A percentile compares a stretch with the other conserved stretches of the same genome.
Evolutionary conservation across 768 basidiomycete genomes (phyloP).

Genomic region (Boletus vinaceobasis): DNA sequence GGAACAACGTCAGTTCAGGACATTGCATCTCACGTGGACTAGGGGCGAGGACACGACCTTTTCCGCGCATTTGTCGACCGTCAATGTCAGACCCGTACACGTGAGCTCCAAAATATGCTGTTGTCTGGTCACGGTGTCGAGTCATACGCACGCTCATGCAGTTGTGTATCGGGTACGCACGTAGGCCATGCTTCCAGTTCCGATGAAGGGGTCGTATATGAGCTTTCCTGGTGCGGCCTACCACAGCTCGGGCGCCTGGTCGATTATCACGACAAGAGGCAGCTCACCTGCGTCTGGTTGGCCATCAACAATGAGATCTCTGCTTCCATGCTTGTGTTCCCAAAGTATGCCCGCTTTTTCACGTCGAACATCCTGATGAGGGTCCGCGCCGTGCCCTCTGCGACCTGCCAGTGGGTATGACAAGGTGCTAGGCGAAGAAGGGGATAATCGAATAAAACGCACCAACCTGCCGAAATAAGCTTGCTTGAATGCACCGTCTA

Average conservation of each 20-base stretch:
- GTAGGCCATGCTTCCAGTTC: constrained; percentile 90
- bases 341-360: constrained; percentile 86
- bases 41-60: constrained; percentile 45
- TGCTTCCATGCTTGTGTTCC: constrained; percentile 97
- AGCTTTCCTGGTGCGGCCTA: constrained; percentile 87
- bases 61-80: constrained; percentile 95
- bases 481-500: constrained; percentile 64
- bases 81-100: constrained; percentile 95
- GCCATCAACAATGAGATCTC: constrained; percentile 96
- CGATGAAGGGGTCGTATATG: constrained; percentile 94
- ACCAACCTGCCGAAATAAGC: constrained; percentile 89
- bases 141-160: constrained; percentile 1
- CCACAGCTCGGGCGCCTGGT: not conserved
- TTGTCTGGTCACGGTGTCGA: constrained; percentile 48
- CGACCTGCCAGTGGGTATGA: constrained; percentile 36
- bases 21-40: not conserved
- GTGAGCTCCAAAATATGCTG: constrained; percentile 82
- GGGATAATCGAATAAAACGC: constrained; percentile 29
- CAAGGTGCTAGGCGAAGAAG: not conserved
- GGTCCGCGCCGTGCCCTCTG: constrained; percentile 63
- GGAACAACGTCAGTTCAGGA: constrained; percentile 1
- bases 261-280: not conserved
- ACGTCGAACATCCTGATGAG: constrained; percentile 75
- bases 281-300: constrained; percentile 84
- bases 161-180: constrained; percentile 35